Evolutionary conservation across 148 eudicot species (phyloP).

Genomic region (Chenopodium quinoa): DNA sequence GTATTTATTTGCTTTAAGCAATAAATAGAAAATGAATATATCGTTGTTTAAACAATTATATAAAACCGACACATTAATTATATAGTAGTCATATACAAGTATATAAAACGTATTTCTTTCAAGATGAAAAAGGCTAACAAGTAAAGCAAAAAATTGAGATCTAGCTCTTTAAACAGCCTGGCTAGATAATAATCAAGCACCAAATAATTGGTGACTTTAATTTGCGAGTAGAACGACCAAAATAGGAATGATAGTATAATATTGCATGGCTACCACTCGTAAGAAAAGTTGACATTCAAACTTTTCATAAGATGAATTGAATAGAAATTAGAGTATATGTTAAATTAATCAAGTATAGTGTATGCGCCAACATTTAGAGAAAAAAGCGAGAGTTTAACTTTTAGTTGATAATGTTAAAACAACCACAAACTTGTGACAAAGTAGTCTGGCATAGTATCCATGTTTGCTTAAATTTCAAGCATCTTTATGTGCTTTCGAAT

Average conservation of each 20-base stretch:
- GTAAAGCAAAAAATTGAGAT: neutral
- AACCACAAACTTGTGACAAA: conserved; percentile 10
- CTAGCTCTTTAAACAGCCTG: neutral
- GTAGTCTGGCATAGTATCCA: conserved; percentile 24
- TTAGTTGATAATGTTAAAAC: conserved; percentile 19
- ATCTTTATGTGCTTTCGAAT: conserved; percentile 34
- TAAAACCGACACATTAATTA: neutral
- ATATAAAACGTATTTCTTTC: neutral
- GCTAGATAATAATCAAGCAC: neutral
- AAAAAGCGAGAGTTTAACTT: conserved; percentile 16
- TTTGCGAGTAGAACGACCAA: neutral
- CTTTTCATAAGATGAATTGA: neutral
- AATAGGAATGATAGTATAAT: neutral
- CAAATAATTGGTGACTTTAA: conserved; percentile 3
- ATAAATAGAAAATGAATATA: too few relatives aligned
- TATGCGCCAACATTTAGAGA: neutral
- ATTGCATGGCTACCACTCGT: neutral
- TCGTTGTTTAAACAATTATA: too few relatives aligned
- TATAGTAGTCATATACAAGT: neutral
- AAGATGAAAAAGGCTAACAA: neutral
- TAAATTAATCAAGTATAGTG: neutral
- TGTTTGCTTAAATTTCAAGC: conserved; percentile 35
- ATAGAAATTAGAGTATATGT: neutral
- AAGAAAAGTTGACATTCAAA: neutral
- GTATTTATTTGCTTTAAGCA: too few relatives aligned